Evolutionary conservation across 345 rosid genomes (phyloP).

Genomic region (Linum lewisii): DNA sequence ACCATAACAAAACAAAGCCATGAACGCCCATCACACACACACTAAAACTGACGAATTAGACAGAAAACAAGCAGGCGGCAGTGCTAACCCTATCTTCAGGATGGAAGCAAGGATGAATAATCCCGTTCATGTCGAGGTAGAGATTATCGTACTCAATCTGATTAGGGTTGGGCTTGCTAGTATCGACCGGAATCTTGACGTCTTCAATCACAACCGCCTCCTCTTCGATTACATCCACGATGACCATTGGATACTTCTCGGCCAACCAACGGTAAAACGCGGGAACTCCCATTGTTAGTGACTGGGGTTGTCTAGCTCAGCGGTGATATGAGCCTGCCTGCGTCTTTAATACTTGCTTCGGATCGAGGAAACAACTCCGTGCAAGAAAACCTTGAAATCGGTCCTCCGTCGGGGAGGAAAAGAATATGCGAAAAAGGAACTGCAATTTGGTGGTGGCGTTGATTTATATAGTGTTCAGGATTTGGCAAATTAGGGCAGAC

Average conservation of each 20-base stretch:
- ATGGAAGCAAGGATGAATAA: slow-evolving; percentile 94
- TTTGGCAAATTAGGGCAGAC: too few species aligned
- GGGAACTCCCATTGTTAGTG: slow-evolving; percentile 74
- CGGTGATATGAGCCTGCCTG: too few species aligned
- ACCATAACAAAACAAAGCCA: background rate
- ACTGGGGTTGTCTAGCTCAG: slow-evolving; percentile 6
- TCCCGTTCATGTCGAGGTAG: slow-evolving; percentile 98
- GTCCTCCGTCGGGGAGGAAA: too few species aligned
- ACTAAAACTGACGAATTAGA: background rate
- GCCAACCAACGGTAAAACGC: slow-evolving; percentile 91
- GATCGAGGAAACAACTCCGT: slow-evolving; percentile 3
- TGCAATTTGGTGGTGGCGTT: too few species aligned
- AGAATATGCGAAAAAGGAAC: too few species aligned
- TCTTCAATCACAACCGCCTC: slow-evolving; percentile 58
- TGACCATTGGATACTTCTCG: slow-evolving; percentile 69
- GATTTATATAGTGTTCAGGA: too few species aligned
- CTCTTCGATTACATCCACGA: slow-evolving; percentile 81
- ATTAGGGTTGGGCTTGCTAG: slow-evolving; percentile 78
- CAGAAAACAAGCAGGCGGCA: background rate
- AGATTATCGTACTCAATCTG: slow-evolving; percentile 74
- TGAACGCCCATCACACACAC: background rate
- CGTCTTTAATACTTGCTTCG: too few species aligned
- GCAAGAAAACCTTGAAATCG: too few species aligned
- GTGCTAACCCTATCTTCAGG: slow-evolving; percentile 75
- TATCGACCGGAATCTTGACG: slow-evolving; percentile 60